Evolutionary conservation across 1,284 basidiomycete genomes (phyloP), one percentile per base, ranked within the genome.

Genomic region (Papiliotrema terrestris): DNA sequence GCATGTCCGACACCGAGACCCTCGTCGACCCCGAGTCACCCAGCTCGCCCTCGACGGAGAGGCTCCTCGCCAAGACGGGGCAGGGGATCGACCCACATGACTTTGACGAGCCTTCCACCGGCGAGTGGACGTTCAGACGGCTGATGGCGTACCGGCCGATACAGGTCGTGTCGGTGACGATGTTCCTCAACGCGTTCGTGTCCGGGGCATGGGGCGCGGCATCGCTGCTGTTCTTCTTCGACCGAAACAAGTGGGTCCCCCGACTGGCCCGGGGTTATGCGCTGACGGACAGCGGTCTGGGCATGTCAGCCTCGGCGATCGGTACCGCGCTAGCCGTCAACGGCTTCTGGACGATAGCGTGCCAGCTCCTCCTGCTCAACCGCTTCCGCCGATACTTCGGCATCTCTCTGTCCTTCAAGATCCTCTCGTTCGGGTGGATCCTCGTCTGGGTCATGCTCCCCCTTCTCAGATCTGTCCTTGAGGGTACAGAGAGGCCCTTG

Each of bases 261-360:
- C 5, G 48, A 38, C 32, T 15, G 8, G 44, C 23, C 26, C 35
- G 23, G 2, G 13, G 15, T 29, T 39, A 15, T 29, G 26, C 48
- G 55, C 61, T 52, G 62, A 49, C 25, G 14, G 32, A 4, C 54
- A 73, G 73, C 38, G 74, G 67, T 43, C 59, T 73, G 9, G 64
- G 62, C 26, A 69, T 76, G 68, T 68, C 72, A 8, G 60, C 73
- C 2, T 62, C 67, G 15, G 67, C 69, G 1, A 75, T 74, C 9
- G 75, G 75, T n/a, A 61, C 62, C 5, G 68, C 72, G 0, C 58
- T 75, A 26, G 66, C 74, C 1, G 39, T 74, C 45, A 74, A 75
- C 52, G 75, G 75, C 11, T 13, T 75, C 15, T 73, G 69, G 68
- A 67, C 72, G 0, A 66, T 77, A 37, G 56, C 66, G 1, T 68